Evolutionary conservation across 495 filamentous ascomycete genomes (phyloP).

Genomic region (Haplographium delicatum): DNA sequence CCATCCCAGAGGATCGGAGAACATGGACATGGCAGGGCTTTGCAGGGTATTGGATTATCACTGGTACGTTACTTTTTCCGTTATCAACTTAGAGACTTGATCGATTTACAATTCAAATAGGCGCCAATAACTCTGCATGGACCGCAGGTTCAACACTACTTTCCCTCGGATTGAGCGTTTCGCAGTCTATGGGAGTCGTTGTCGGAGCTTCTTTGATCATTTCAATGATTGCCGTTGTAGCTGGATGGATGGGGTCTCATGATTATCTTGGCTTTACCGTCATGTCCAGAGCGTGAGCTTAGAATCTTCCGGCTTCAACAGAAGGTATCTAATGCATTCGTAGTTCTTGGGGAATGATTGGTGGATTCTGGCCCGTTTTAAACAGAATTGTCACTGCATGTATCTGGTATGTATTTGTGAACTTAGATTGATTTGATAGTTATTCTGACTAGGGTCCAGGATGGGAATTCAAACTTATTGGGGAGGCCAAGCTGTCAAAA

Average conservation of each 20-base stretch:
- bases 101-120: neutral
- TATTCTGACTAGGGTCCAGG: slow-evolving; percentile 67
- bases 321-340: neutral
- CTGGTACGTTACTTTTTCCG: slow-evolving; percentile 1
- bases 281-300: slow-evolving; percentile 19
- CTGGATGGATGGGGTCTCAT: slow-evolving; percentile 22
- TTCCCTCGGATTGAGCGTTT: slow-evolving; percentile 17
- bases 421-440: slow-evolving; percentile 69
- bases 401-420: slow-evolving; percentile 76
- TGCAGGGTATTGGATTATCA: slow-evolving; percentile 23
- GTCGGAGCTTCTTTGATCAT: slow-evolving; percentile 18
- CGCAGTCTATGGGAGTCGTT: slow-evolving; percentile 20
- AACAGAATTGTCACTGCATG: slow-evolving; percentile 83
- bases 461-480: slow-evolving; percentile 54
- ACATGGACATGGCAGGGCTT: slow-evolving; percentile 29
- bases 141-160: slow-evolving; percentile 21
- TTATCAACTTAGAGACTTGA: neutral
- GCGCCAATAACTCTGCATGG: slow-evolving; percentile 21
- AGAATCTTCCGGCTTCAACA: neutral
- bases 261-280: slow-evolving; percentile 22
- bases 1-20: slow-evolving; percentile 28
- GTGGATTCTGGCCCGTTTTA: slow-evolving; percentile 81
- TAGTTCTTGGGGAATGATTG: slow-evolving; percentile 31
- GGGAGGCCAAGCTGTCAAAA: slow-evolving; percentile 21
- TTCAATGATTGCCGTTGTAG: slow-evolving; percentile 17